Percentiles rank a stretch among this genome's conserved stretches.
Conservation (phyloP, 768 basidiomycete genomes). For the Pilatotrama ljubarskyi region DNA sequence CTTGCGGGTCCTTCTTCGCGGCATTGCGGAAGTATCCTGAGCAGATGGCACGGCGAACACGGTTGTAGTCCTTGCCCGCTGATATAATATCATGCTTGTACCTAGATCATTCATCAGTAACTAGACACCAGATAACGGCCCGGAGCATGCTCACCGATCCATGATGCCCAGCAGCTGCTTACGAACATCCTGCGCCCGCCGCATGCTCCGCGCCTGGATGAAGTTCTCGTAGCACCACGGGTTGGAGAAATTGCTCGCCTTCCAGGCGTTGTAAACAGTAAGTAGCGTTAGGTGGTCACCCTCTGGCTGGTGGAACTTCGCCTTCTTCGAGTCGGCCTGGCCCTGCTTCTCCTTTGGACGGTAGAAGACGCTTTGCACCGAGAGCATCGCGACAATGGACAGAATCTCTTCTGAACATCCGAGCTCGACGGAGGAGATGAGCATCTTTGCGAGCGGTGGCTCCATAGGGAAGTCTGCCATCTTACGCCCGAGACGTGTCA, state of each 20-base stretch:
- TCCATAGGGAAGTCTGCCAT: conserved; percentile 99
- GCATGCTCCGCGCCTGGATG: conserved; percentile 96
- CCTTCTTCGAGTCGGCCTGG: conserved; percentile 99
- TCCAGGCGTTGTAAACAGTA: conserved; percentile 99
- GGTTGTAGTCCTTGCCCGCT: conserved; percentile 90
- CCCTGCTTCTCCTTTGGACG: conserved; percentile 99
- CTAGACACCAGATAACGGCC: background rate
- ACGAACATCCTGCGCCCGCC: conserved; percentile 94
- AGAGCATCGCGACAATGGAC: conserved; percentile 96
- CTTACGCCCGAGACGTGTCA: conserved; percentile 93
- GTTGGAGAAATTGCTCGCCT: conserved; percentile 92
- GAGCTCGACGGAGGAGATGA: conserved; percentile 95
- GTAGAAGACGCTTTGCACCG: conserved; percentile 95
- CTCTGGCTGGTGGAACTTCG: conserved; percentile 99
- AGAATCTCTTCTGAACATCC: conserved; percentile 98
- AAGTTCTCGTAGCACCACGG: conserved; percentile 99
- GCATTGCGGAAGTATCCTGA: conserved; percentile 98
- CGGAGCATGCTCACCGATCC: conserved; percentile 72
- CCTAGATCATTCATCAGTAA: conserved; percentile 40
- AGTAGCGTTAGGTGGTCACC: conserved; percentile 91
- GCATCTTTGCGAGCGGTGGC: conserved; percentile 93
- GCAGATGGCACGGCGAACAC: conserved; percentile 92
- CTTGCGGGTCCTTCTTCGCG: conserved; percentile 97
- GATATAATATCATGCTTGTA: conserved; percentile 98
- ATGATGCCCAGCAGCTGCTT: conserved; percentile 98